Percentiles rank a stretch among this genome's conserved stretches.
These are phyloP conservation scores for Hsuehochloa calcarea DNA, from an alignment of 176 grass and related monocot species.

Conservation along the genomic window DNA sequence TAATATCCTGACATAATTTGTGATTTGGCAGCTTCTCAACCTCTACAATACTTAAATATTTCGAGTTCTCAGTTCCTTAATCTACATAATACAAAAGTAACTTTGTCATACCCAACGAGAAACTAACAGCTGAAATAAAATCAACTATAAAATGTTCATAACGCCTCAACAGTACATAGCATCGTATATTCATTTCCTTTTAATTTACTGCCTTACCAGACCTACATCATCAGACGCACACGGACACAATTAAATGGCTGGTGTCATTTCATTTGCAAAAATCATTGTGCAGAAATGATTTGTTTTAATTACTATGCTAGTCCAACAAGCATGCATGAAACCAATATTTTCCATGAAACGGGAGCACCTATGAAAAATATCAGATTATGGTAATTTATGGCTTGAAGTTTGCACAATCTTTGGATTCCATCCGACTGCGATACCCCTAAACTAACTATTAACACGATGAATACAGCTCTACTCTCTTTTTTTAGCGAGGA, in stretches of 20 bases:
- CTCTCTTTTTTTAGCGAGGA: too few species aligned
- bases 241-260: not conserved
- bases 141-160: not conserved
- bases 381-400: not conserved
- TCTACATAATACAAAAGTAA: slow-evolving; percentile 1
- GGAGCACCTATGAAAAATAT: not conserved
- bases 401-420: not conserved
- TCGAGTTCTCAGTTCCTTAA: not conserved
- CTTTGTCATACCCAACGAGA: not conserved
- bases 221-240: not conserved
- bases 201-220: not conserved
- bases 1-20: not conserved
- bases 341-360: not conserved
- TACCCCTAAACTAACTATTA: not conserved
- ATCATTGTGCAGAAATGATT: not conserved
- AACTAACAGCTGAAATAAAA: not conserved
- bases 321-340: not conserved
- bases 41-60: not conserved
- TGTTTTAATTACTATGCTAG: not conserved
- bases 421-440: not conserved
- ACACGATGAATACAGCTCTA: not conserved
- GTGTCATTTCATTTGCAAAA: not conserved
- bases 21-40: not conserved
- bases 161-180: not conserved
- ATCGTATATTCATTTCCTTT: not conserved